Percentiles rank a stretch among this genome's conserved stretches.
These are phyloP conservation scores for Thelephora aurantiotincta DNA, from an alignment of 768 basidiomycete species.

Conservation along the genomic window DNA sequence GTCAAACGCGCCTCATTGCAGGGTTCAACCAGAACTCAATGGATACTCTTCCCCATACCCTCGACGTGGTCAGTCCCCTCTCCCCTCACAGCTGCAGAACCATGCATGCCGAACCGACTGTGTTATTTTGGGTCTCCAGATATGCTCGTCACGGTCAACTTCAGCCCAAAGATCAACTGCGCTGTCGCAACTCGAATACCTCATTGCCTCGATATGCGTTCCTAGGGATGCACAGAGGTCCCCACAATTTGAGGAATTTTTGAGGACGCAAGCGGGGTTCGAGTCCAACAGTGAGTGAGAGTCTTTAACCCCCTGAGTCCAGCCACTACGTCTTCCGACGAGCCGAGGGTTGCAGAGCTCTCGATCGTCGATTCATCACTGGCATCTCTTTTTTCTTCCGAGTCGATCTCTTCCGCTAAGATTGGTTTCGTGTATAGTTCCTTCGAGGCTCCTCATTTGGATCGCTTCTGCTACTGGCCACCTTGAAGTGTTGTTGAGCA, in stretches of 20 bases:
- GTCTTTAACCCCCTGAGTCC: neutral
- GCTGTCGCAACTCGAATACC: conserved; percentile 32
- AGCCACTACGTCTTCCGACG: no score
- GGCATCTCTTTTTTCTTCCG: no score
- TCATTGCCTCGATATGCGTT: conserved; percentile 28
- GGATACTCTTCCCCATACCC: conserved; percentile 37
- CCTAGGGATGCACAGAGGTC: conserved; percentile 28
- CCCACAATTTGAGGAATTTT: conserved; percentile 37
- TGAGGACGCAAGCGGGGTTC: conserved; percentile 62
- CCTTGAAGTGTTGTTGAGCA: conserved; percentile 35
- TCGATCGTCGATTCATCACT: no score
- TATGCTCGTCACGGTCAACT: conserved; percentile 48
- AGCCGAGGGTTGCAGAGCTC: no score
- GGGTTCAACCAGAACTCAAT: no score
- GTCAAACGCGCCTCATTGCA: no score
- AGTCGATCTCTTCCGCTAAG: neutral
- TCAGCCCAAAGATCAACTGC: conserved; percentile 36
- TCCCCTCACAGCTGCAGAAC: neutral
- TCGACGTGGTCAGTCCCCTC: conserved; percentile 47
- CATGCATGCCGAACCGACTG: neutral
- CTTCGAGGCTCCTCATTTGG: conserved; percentile 52
- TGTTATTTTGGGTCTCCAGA: conserved; percentile 21
- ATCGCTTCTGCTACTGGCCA: conserved; percentile 33
- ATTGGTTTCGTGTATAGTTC: conserved; percentile 30
- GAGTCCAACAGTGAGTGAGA: conserved; percentile 61